Evolutionary conservation across 2,329 filamentous ascomycete genomes (phyloP).

Genomic region (Fusarium penzigii): DNA sequence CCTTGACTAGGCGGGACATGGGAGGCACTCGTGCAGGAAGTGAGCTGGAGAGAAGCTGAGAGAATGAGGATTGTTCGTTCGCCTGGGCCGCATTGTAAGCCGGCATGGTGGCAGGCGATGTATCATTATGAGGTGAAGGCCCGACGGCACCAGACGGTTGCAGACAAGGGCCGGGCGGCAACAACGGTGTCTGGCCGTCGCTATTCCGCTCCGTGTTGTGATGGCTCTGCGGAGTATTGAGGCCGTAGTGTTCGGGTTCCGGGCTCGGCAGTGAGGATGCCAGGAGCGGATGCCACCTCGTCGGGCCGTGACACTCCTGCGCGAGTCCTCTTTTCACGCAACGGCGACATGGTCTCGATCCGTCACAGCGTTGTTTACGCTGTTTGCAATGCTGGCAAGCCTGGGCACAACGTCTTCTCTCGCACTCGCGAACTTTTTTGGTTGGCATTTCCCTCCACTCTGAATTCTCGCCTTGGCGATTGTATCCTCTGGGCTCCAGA

Average conservation of each 20-base stretch:
- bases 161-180: background rate
- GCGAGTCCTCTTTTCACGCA: conserved; percentile 26
- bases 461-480: background rate
- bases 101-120: conserved; percentile 4
- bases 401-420: conserved; percentile 26
- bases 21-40: conserved; percentile 26
- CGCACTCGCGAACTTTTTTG: conserved; percentile 25
- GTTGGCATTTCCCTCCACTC: conserved; percentile 20
- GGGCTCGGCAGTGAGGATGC: conserved; percentile 28
- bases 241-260: conserved; percentile 18
- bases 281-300: conserved; percentile 12
- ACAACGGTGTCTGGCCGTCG: background rate
- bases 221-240: conserved; percentile 5
- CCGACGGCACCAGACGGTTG: background rate
- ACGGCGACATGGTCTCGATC: conserved; percentile 23
- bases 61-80: conserved; percentile 16
- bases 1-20: conserved; percentile 35
- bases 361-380: conserved; percentile 28
- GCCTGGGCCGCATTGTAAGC: conserved; percentile 2
- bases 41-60: conserved; percentile 25
- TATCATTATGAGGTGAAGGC: background rate
- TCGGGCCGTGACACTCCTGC: conserved; percentile 21
- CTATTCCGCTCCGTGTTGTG: conserved; percentile 18
- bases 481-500: background rate
- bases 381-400: conserved; percentile 29